Conservation (phyloP, 2,329 filamentous ascomycete species). For the Exserohilum rostratum region DNA sequence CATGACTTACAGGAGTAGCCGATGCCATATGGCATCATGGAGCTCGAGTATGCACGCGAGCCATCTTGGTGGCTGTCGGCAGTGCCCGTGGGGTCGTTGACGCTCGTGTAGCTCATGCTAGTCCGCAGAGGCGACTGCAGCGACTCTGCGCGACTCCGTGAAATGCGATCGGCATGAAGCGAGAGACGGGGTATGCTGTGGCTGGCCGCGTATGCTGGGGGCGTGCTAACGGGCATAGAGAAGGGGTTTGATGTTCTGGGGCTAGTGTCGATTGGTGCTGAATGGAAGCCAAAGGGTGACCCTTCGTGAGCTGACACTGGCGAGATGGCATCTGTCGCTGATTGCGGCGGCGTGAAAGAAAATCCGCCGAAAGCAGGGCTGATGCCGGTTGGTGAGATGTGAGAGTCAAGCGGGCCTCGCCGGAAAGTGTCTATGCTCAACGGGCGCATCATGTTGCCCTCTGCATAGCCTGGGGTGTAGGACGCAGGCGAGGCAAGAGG, state of each 20-base stretch:
- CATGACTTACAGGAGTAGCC: conserved; percentile 45
- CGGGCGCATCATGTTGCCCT: conserved; percentile 69
- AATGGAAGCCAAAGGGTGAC: conserved; percentile 49
- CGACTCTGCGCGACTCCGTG: conserved; percentile 50
- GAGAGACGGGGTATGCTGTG: conserved; percentile 52
- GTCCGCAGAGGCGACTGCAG: conserved; percentile 53
- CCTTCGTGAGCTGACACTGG: conserved; percentile 52
- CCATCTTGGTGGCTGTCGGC: conserved; percentile 32
- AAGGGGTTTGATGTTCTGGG: conserved; percentile 50
- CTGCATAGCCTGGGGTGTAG: conserved; percentile 49
- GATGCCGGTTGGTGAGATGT: conserved; percentile 70
- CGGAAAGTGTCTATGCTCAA: conserved; percentile 72
- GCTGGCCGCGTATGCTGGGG: conserved; percentile 46
- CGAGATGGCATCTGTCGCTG: conserved; percentile 55
- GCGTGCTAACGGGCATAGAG: conserved; percentile 41
- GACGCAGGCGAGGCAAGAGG: conserved; percentile 55
- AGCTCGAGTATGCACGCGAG: conserved; percentile 37
- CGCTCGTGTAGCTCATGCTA: conserved; percentile 54
- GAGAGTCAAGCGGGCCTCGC: conserved; percentile 67
- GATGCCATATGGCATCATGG: conserved; percentile 49
- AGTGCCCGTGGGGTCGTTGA: conserved; percentile 32
- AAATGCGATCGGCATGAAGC: conserved; percentile 51
- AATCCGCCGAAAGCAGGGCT: conserved; percentile 72
- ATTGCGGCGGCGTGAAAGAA: conserved; percentile 65
- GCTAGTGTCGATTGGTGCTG: conserved; percentile 43